A percentile compares a stretch with the other conserved stretches of the same genome.
phyloP scores from a whole-genome alignment of 768 basidiomycete genomes.

The Trametopsis cervina region DNA sequence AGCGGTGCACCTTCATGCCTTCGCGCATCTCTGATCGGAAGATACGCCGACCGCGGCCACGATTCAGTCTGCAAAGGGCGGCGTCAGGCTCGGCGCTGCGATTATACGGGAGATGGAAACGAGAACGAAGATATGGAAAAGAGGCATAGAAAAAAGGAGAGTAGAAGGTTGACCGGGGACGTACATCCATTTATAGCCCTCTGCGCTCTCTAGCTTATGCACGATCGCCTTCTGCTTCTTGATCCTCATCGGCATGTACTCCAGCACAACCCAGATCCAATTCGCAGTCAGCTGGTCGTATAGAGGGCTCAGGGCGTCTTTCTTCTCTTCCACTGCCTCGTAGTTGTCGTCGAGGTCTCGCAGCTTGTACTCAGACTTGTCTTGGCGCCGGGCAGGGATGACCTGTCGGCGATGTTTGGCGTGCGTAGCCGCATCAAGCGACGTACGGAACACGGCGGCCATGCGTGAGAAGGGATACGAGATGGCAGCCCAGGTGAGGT shows the following conservation, averaged over 20 bases:
- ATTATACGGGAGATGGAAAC: background rate
- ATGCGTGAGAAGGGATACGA: background rate
- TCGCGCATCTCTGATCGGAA: constrained; percentile 30
- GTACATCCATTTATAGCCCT: constrained; percentile 11
- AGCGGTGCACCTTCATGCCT: constrained; percentile 40
- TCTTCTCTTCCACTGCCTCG: constrained; percentile 54
- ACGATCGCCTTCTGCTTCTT: constrained; percentile 26
- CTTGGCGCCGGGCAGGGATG: background rate
- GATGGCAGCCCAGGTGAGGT: background rate
- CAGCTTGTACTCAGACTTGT: background rate
- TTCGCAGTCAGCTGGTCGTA: constrained; percentile 50
- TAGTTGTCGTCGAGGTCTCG: constrained; percentile 5
- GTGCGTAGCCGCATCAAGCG: background rate
- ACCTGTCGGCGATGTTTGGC: background rate
- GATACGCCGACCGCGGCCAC: constrained; percentile 34
- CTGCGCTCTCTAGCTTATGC: constrained; percentile 27
- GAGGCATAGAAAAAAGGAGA: constrained; percentile 25
- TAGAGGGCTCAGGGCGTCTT: constrained; percentile 41
- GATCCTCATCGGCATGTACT: constrained; percentile 26
- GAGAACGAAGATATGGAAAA: background rate
- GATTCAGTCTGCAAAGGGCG: constrained; percentile 23
- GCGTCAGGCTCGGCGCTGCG: background rate
- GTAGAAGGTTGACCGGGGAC: background rate
- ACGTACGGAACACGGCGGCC: background rate
- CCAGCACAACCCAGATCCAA: constrained; percentile 56